Base-by-base conservation (phyloP, 1,284 basidiomycete genomes). In the Bondarzewia mesenterica region DNA sequence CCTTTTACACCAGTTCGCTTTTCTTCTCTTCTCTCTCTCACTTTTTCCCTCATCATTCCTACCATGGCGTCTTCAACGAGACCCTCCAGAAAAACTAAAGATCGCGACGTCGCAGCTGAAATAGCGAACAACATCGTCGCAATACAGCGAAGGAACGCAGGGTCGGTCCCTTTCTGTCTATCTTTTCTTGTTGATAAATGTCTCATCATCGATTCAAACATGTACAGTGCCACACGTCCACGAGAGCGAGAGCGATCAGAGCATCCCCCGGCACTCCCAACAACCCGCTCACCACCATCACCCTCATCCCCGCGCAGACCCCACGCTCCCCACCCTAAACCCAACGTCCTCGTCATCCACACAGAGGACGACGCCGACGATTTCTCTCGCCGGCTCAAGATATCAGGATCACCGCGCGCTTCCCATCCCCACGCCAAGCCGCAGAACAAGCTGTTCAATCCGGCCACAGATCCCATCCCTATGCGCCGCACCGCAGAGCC, bases 301-400 rank as follows among this genome's bases (percentile, higher is more conserved):
- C 56, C 26, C 64, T 66, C 10, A 62, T 63, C 18, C 59, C 61
- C 51, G 52, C 63, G 47, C 57, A 60, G 54, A 44, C 57, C 57
- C 57, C 54, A 54, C 54, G 39, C 53, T 59, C 56, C 29, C 64
- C 41, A 22, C 41, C 23, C 10, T 12, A 12, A 7, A 7, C 41
- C 41, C 10, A 16, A 42, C 14, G 10, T 66, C 42, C 53, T 70
- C 18, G 62, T 68, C 26, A 65, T 68, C 35, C 63, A 62, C 22
- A 54, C 64, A 53, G 75, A 80, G 40, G 73, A 79, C 7, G 79
- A 81, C 58, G 71, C 76, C 36, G 85, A 84, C 57, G 82, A 84
- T 41, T 87, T 87, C 59, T 80, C 77, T 25, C 76, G 85, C 20
- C 72, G 76, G 32, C 74, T 87, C 56, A 81, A 76, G 60, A 82